Evolutionary conservation across 208 protist genomes (phyloP), one percentile per base, ranked within the genome.

Genomic region (Kentomonas sorsogonicus): DNA sequence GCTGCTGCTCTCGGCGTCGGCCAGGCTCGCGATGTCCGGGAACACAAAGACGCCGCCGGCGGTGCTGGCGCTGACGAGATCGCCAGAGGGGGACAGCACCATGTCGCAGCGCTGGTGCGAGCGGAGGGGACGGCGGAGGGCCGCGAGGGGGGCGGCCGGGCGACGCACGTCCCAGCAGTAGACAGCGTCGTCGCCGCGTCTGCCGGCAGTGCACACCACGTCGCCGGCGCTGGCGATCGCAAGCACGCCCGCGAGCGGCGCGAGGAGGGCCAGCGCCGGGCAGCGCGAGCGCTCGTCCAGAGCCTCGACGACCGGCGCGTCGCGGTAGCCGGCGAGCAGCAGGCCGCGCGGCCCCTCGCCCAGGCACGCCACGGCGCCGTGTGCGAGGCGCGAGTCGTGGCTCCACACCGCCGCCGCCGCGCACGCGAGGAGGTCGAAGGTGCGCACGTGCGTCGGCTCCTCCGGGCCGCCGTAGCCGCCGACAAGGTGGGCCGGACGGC

Each of bases 391-490:
- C 1, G 62, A 47, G 15, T 22, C 20, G 67, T 91, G 91, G 9
- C 33, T 59, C 33, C 64, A 76, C 44, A 87, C 59, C 15, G 63
- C 55, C 20, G 45, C 45, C 34, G 61, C 60, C 18, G 80, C 86
- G 53, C 89, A 74, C 11, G 53, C 44, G 31, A 79, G 48, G 1
- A 89, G 63, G 62, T 94, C 80, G 47, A 74, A 94, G 20, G 91
- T 46, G 36, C 86, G 83, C 29, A 94, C 66, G 40, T 83, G 78
- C 13, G 66, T 54, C 18, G 34, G 38, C 51, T 94, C 83, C 51
- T 87, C 74, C 18, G 55, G 43, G 26, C 75, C 86, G 29, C 86
- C 86, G 66, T 94, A 94, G 7, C 83, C 86, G 15, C 63, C 86
- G 6, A 66, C 77, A 3, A 87, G 52, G 33, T 48, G 55, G 41